phyloP scores from a whole-genome alignment of 139 green algal genomes.

The Edaphochlamys debaryana region DNA sequence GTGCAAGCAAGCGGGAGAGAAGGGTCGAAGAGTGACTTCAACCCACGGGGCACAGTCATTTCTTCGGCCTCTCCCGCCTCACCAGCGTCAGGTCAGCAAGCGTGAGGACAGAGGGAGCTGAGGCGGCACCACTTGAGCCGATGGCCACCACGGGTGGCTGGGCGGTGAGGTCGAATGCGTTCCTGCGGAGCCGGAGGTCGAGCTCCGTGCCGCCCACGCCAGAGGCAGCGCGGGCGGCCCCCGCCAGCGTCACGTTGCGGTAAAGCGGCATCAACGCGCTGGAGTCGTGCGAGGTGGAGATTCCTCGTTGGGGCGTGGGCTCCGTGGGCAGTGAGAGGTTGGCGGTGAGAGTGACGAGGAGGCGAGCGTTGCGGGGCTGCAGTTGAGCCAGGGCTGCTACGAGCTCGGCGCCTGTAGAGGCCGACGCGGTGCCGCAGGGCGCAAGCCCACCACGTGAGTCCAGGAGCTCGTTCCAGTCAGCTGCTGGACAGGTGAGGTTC shows the following conservation, averaged over 20 bases:
- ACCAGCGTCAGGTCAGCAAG: too few species aligned
- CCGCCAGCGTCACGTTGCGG: neutral
- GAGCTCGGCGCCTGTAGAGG: neutral
- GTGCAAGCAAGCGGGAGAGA: too few species aligned
- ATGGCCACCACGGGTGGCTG: neutral
- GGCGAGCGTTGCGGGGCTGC: neutral
- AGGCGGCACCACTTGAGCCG: too few species aligned
- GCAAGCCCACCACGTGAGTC: neutral
- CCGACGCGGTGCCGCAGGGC: neutral
- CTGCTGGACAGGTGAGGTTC: too few species aligned
- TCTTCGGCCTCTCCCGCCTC: too few species aligned
- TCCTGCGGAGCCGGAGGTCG: neutral
- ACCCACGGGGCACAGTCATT: too few species aligned
- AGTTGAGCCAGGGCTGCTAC: neutral
- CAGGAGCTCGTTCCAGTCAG: too few species aligned
- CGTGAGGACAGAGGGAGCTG: too few species aligned
- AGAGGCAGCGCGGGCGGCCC: neutral
- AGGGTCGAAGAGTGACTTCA: too few species aligned
- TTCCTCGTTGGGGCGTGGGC: neutral
- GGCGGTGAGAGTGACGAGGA: neutral
- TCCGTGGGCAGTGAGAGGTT: neutral
- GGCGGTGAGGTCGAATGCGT: neutral
- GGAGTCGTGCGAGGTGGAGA: neutral
- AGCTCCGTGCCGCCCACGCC: neutral
- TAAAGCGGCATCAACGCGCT: neutral